phyloP scores from a whole-genome alignment of 2,329 filamentous ascomycete species.

The Colletotrichum lentis region DNA sequence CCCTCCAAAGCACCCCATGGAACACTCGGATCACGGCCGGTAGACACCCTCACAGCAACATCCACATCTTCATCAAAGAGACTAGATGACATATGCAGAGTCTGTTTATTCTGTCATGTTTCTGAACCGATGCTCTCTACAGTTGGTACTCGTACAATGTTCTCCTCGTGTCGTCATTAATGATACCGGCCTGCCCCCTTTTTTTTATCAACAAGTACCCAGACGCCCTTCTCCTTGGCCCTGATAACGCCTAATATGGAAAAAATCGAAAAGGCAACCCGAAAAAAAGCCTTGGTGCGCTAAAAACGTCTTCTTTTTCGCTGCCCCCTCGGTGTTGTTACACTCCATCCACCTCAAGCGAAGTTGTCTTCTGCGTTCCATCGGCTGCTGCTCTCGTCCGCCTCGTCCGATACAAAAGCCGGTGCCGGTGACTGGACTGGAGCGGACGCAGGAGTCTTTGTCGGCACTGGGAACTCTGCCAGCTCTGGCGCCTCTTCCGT shows the following conservation, averaged over 20 bases:
- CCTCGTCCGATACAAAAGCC: background rate
- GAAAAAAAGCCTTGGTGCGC: constrained; percentile 3
- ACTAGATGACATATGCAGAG: constrained; percentile 13
- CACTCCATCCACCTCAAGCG: constrained; percentile 45
- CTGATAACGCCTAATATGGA: constrained; percentile 24
- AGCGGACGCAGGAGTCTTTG: background rate
- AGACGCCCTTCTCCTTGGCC: constrained; percentile 22
- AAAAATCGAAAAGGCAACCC: background rate
- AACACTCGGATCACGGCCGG: background rate
- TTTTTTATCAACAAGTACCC: constrained; percentile 17
- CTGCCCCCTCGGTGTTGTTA: constrained; percentile 19
- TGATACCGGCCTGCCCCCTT: constrained; percentile 16
- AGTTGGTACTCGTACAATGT: constrained; percentile 34
- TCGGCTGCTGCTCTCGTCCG: constrained; percentile 45
- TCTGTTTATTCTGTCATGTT: constrained; percentile 29
- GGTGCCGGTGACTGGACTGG: background rate
- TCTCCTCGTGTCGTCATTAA: constrained; percentile 36
- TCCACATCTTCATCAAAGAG: background rate
- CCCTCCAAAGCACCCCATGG: background rate
- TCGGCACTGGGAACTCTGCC: too few relatives aligned
- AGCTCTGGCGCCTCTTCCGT: too few relatives aligned
- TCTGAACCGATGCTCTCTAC: constrained; percentile 33
- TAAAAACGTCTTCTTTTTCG: constrained; percentile 24
- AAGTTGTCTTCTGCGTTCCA: constrained; percentile 57
- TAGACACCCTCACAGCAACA: background rate